These are phyloP conservation scores for Paramecium octaurelia DNA, from an alignment of 73 alveolate species.

Conservation along the genomic window DNA sequence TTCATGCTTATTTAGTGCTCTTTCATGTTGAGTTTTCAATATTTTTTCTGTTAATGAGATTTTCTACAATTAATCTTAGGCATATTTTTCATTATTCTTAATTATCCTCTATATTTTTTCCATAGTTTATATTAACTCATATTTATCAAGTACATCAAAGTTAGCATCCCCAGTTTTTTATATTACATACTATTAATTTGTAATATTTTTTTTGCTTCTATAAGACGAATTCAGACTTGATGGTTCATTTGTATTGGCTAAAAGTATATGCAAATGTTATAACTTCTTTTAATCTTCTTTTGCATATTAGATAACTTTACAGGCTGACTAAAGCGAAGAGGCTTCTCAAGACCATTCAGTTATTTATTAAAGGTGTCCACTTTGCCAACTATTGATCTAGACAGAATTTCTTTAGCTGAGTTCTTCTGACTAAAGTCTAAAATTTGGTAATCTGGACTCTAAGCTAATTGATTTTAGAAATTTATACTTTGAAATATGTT, in stretches of 20 bases:
- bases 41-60: not conserved
- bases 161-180: not conserved
- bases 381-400: not conserved
- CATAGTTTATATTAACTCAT: not conserved
- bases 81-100: not conserved
- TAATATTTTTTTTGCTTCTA: not conserved
- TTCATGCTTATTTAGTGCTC: not conserved
- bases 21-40: not conserved
- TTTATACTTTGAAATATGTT: not conserved
- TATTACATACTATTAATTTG: not conserved
- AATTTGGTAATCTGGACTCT: not conserved
- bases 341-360: not conserved
- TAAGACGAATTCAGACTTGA: constrained; percentile 14
- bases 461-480: not conserved
- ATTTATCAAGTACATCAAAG: constrained; percentile 5
- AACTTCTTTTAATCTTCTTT: not conserved
- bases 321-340: not conserved
- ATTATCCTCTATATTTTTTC: not conserved
- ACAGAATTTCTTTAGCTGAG: not conserved
- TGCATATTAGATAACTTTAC: not conserved
- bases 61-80: not conserved
- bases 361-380: not conserved
- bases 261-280: not conserved
- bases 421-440: not conserved
- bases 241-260: not conserved